Evolutionary conservation across 371 early-diverging fungal species (phyloP), one percentile per base, ranked within the genome.

Genomic region (Zychaea mexicana): DNA sequence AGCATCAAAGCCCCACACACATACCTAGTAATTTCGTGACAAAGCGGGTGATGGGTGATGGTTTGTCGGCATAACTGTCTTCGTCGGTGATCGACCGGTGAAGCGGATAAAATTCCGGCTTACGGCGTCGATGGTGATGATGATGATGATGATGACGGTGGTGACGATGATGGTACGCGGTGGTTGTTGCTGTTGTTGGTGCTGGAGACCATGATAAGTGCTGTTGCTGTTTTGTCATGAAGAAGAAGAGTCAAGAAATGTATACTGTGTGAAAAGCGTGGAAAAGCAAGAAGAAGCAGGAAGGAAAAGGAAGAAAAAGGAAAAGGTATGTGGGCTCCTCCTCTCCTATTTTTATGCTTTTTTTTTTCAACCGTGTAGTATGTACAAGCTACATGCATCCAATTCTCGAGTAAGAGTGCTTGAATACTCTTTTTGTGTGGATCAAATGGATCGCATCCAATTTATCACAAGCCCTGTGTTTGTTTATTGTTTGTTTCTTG

Each of bases 21-120:
- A 28, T 64, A 60, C 70, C 66, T 26, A 70, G 60, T 31, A 70
- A 27, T 46, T 66, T 70, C 13, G 60, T 47, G 4, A 70, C 70
- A 33, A 70, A 66, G 13, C 66, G 62, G 13, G 70, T 70, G 26
- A 70, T 62, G 27, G 70, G 66, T 19, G 70, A 68, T 21, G 66
- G 62, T 57, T 59, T 70, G 42, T 62, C 52, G 52, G 57, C 55
- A 33, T 61, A 64, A 46, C 61, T 45, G 10, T 69, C 57, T 26
- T 66, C 70, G 26, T 70, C 70, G 9, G 70, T 70, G 7, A 70
- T 30, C 1, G 70, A 70, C 12, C 70, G 62, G 27, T 70, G 64
- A 26, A 70, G 70, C 13, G 70, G 66, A 63, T 58, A 64, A 13
- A 59, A 58, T 28, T 31, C 22, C 12, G 45, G 60, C 22, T n/a